These are phyloP conservation scores for Dunaliella primolecta DNA, from an alignment of 139 green algal species.

Conservation along the genomic window DNA sequence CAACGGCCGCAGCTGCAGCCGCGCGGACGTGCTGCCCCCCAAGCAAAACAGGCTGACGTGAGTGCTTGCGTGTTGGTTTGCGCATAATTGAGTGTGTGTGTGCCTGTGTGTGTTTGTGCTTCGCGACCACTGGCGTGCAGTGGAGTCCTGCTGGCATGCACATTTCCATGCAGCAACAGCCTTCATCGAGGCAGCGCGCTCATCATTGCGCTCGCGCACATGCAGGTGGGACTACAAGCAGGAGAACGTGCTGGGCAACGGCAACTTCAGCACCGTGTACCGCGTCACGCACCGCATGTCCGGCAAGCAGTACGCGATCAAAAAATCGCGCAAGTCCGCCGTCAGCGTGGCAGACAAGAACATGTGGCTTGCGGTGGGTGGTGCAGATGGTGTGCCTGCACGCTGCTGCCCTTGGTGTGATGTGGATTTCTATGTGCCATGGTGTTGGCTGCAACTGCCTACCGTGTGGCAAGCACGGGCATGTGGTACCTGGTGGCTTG, in stretches of 20 bases:
- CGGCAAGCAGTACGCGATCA: conserved; percentile 85
- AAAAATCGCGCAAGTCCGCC: conserved; percentile 63
- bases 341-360: conserved; percentile 45
- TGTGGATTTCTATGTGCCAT: too few species aligned
- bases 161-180: too few species aligned
- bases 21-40: background rate
- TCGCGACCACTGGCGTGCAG: too few species aligned
- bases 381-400: background rate
- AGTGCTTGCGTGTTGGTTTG: background rate
- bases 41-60: conserved; percentile 27
- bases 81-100: background rate
- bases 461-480: too few species aligned
- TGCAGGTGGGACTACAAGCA: conserved; percentile 65
- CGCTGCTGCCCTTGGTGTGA: background rate
- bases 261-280: conserved; percentile 78
- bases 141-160: too few species aligned
- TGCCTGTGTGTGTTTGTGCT: background rate
- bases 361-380: conserved; percentile 58
- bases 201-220: too few species aligned
- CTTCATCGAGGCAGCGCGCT: too few species aligned
- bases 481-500: too few species aligned
- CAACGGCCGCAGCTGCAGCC: conserved; percentile 15
- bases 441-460: too few species aligned
- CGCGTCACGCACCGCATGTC: conserved; percentile 69
- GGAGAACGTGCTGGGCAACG: conserved; percentile 60